A percentile compares a stretch with the other conserved stretches of the same genome.
Evolutionary conservation across 1,139 yeast species (phyloP).

Genomic region (Zygoascus sp.): DNA sequence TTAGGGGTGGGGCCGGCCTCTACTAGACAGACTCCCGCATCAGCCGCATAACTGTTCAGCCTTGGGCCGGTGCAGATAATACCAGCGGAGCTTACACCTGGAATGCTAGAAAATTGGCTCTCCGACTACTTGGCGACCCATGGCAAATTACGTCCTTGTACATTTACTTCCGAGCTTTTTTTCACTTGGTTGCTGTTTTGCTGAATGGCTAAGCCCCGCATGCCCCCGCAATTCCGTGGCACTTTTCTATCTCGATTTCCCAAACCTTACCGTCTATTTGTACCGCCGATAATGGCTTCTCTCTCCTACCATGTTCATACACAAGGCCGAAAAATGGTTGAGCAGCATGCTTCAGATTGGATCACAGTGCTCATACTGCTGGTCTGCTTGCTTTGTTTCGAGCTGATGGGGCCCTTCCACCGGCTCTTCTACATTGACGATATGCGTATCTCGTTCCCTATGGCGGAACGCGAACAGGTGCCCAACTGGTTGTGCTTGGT

Average conservation of each 20-base stretch:
- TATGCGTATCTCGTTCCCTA: constrained; percentile 48
- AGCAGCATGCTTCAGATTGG: constrained; percentile 26
- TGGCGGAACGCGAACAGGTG: constrained; percentile 49
- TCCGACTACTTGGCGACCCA: neutral
- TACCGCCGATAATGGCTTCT: constrained; percentile 1
- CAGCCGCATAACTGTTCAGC: too few relatives aligned
- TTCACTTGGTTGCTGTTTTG: too few relatives aligned
- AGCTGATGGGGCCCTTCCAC: constrained; percentile 30
- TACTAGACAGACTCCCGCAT: too few relatives aligned
- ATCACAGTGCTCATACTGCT: constrained; percentile 21
- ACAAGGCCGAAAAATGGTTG: constrained; percentile 10
- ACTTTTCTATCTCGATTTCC: neutral
- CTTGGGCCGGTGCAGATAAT: too few relatives aligned
- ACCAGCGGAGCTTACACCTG: too few relatives aligned
- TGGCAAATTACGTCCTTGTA: neutral
- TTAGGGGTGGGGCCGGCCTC: too few relatives aligned
- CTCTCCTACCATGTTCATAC: constrained; percentile 7
- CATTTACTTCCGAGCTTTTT: too few relatives aligned
- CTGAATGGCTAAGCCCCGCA: neutral
- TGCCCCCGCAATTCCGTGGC: neutral
- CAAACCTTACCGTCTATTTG: neutral
- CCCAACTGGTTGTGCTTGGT: constrained; percentile 34
- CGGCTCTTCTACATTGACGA: constrained; percentile 33
- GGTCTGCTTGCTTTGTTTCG: constrained; percentile 23
- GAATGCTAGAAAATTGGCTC: neutral